Evolutionary conservation across 176 grass and related monocot genomes (phyloP).

Genomic region (barley (Hordeum vulgare)): MorexV3_pseudomolecules_assembly NC_058522.1:540926661-540927160

Average conservation of each 20-base stretch:
- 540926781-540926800: background rate
- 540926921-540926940: background rate
- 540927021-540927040: conserved; percentile 42
- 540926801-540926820: background rate
- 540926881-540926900: conserved; percentile 11
- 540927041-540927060: background rate
- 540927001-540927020: background rate
- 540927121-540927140: too few species aligned
- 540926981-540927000: background rate
- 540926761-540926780: background rate
- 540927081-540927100: background rate
- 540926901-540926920: conserved; percentile 13
- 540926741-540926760: background rate
- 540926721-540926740: background rate
- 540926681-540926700: too few species aligned
- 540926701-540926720: too few species aligned
- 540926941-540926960: background rate
- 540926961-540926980: conserved; percentile 14
- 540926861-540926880: conserved; percentile 25
- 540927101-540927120: background rate
- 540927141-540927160: conserved; percentile 1
- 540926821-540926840: background rate
- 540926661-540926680: too few species aligned
- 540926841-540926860: conserved; percentile 1
- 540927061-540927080: background rate